Conservation (phyloP, 164 flowering plant genomes). For the Umbilicus rupestris region DNA sequence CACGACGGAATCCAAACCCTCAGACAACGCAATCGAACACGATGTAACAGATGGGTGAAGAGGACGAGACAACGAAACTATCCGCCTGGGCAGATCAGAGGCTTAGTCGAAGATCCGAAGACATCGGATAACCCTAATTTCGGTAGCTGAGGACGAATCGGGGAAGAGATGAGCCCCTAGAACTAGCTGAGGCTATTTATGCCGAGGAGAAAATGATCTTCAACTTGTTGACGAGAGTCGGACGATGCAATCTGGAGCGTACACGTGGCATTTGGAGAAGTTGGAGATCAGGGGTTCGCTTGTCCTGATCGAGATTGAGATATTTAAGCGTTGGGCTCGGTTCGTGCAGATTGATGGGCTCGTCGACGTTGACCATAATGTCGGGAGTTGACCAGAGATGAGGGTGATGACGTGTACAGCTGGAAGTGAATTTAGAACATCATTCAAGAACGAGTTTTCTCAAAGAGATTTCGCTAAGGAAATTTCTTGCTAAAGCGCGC, state of each 20-base stretch:
- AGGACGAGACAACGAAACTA: background rate
- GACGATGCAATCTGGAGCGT: background rate
- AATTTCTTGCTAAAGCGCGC: too few relatives aligned
- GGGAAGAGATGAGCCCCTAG: background rate
- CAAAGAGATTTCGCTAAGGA: too few relatives aligned
- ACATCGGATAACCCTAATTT: constrained; percentile 3
- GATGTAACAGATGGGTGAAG: background rate
- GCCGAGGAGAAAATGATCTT: background rate
- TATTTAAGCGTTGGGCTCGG: background rate
- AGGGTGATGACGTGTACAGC: too few relatives aligned
- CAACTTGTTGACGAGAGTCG: background rate
- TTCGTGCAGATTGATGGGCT: background rate
- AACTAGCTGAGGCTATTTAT: background rate
- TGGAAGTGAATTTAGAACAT: too few relatives aligned
- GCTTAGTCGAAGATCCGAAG: background rate
- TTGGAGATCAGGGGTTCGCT: background rate
- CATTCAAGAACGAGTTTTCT: too few relatives aligned
- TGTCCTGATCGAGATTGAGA: background rate
- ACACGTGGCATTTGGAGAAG: constrained; percentile 6
- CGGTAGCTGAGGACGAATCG: background rate
- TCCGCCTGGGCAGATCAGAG: background rate
- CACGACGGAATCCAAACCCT: constrained; percentile 4
- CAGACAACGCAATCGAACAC: background rate
- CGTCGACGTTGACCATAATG: background rate
- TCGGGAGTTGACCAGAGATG: too few relatives aligned